Evolutionary conservation across 306 rosid genomes (phyloP).

Genomic region (Cicer bijugum): DNA sequence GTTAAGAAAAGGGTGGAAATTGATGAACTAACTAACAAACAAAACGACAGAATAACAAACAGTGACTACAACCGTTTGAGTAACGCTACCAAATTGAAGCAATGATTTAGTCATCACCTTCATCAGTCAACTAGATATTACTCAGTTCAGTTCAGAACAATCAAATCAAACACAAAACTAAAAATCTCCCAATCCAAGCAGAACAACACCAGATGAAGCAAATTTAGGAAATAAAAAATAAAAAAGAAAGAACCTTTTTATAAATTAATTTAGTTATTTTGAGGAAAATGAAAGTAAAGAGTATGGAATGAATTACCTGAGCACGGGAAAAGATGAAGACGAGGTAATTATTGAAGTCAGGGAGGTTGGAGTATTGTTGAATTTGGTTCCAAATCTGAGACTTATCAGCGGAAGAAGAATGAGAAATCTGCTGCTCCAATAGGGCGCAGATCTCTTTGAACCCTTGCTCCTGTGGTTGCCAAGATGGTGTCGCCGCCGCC

Average conservation of each 20-base stretch:
- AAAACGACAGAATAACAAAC: not conserved
- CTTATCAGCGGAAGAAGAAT: conserved; percentile 83
- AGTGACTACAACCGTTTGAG: conserved; percentile 4
- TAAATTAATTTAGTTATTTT: not conserved
- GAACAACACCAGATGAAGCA: not conserved
- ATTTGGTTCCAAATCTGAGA: conserved; percentile 99
- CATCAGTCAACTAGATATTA: conserved; percentile 22
- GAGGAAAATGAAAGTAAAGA: not conserved
- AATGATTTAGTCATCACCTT: conserved; percentile 10
- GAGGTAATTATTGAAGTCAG: conserved; percentile 95
- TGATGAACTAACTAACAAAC: conserved; percentile 24
- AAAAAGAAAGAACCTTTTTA: not conserved
- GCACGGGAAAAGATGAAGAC: conserved; percentile 90
- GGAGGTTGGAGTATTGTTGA: conserved; percentile 83
- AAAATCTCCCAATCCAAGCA: conserved; percentile 16
- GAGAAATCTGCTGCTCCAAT: conserved; percentile 96
- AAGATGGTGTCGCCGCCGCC: conserved; percentile 65
- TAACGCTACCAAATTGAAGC: not conserved
- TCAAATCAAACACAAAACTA: conserved; percentile 19
- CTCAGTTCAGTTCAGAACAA: conserved; percentile 19
- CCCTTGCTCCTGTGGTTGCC: conserved; percentile 96
- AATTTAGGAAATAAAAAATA: not conserved
- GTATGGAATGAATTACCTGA: conserved; percentile 55
- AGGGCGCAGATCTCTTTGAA: conserved; percentile 91
- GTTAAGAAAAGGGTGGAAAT: not conserved